Percentiles rank a stretch among this genome's conserved stretches.
These are phyloP conservation scores for Cyberlindnera lachancei DNA, from an alignment of 805 yeast species.

Conservation along the genomic window DNA sequence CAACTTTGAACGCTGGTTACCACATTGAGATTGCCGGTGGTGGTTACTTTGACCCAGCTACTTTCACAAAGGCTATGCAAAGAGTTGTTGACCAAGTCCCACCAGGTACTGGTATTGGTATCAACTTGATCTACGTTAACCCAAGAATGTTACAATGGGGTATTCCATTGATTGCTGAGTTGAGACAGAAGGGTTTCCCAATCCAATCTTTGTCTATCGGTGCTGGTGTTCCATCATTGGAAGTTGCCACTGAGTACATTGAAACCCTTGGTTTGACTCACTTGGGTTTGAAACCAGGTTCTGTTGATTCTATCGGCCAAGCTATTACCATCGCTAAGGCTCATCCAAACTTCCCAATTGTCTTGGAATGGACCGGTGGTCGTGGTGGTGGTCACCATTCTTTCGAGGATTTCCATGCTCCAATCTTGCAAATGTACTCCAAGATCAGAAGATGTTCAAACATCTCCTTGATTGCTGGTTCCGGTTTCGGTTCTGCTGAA, in stretches of 20 bases:
- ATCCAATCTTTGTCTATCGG: constrained; percentile 94
- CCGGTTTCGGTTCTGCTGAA: constrained; percentile 95
- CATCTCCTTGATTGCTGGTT: constrained; percentile 90
- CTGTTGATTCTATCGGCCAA: constrained; percentile 84
- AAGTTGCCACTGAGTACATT: constrained; percentile 95
- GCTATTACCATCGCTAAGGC: constrained; percentile 88
- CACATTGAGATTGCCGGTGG: constrained; percentile 99
- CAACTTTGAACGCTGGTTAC: constrained; percentile 92
- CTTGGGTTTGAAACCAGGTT: constrained; percentile 96
- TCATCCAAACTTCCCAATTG: constrained; percentile 94
- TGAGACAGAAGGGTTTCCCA: constrained; percentile 91
- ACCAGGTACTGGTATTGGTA: constrained; percentile 87
- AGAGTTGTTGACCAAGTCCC: constrained; percentile 58
- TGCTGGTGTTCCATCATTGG: constrained; percentile 98
- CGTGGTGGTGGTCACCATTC: constrained; percentile 99
- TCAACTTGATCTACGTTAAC: constrained; percentile 90
- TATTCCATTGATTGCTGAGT: constrained; percentile 85
- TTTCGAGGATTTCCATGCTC: constrained; percentile 98
- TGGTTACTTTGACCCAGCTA: constrained; percentile 78
- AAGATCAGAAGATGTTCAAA: constrained; percentile 87
- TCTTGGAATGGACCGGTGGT: constrained; percentile 99
- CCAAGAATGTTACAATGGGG: constrained; percentile 99
- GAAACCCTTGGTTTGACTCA: constrained; percentile 87
- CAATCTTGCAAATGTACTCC: constrained; percentile 91
- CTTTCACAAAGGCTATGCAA: constrained; percentile 70